Percentiles rank a stretch among this genome's conserved stretches.
phyloP scores from a whole-genome alignment of 2,329 filamentous ascomycete species.

The Fusarium nematophilum region DNA sequence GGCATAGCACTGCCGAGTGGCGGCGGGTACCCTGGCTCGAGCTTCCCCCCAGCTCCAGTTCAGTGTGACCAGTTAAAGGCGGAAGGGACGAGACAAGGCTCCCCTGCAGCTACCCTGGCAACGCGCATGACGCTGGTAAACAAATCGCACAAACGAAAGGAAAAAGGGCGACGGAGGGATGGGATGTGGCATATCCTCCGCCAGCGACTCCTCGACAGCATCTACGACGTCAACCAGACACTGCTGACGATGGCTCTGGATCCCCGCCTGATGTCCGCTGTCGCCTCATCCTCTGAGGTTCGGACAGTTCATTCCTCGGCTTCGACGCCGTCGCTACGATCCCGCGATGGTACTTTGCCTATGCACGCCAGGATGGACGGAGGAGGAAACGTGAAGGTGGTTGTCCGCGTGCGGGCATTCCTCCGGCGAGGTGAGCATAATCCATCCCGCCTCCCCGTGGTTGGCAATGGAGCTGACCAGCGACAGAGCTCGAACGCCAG shows the following conservation, averaged over 20 bases:
- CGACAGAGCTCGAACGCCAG: constrained; percentile 80
- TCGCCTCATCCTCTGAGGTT: constrained; percentile 47
- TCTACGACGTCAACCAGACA: constrained; percentile 54
- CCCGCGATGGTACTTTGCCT: constrained; percentile 74
- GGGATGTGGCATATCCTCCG: constrained; percentile 55
- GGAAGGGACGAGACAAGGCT: constrained; percentile 15
- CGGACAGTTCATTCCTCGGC: constrained; percentile 71
- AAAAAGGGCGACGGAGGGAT: constrained; percentile 2
- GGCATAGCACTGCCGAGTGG: constrained; percentile 3
- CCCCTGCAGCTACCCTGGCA: constrained; percentile 49
- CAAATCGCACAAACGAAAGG: constrained; percentile 39
- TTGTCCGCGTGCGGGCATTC: constrained; percentile 84
- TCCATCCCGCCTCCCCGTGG: constrained; percentile 10
- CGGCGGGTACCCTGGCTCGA: constrained; percentile 30
- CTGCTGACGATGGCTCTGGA: constrained; percentile 57
- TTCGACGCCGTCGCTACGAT: constrained; percentile 82
- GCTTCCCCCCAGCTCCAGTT: constrained; percentile 20
- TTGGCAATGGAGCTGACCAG: constrained; percentile 7
- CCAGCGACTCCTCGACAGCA: constrained; percentile 53
- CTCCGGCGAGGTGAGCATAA: constrained; percentile 74
- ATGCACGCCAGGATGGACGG: constrained; percentile 66
- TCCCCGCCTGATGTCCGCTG: constrained; percentile 58
- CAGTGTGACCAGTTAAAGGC: constrained; percentile 26
- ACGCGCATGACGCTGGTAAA: constrained; percentile 50
- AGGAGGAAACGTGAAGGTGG: constrained; percentile 84